A percentile compares a stretch with the other conserved stretches of the same genome.
These are phyloP conservation scores for Chlamydomonas sp. DNA, from an alignment of 139 green algal species.

Conservation along the genomic window DNA sequence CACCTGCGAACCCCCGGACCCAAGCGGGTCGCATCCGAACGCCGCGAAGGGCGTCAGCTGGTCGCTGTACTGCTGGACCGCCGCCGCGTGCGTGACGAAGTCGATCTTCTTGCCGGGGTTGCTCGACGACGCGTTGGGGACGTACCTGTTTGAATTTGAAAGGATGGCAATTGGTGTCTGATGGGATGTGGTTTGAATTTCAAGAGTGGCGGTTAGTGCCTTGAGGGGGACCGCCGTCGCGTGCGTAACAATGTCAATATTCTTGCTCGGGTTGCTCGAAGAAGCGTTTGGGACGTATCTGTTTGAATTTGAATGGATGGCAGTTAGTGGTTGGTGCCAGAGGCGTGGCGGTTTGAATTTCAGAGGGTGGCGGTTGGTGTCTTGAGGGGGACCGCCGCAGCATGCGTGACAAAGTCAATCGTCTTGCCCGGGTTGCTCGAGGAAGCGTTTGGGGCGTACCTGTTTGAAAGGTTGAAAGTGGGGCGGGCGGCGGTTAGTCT, in stretches of 20 bases:
- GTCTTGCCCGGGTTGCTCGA: constrained; percentile 48
- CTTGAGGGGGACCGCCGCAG: constrained; percentile 1
- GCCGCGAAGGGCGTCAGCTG: constrained; percentile 44
- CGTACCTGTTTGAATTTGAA: constrained; percentile 10
- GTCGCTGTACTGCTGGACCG: constrained; percentile 24
- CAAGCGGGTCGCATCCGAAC: constrained; percentile 22
- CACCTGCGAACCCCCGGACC: too few relatives aligned
- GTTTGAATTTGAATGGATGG: too few relatives aligned
- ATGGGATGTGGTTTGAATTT: too few relatives aligned
- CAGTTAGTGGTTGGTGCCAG: too few relatives aligned
- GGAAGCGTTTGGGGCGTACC: constrained; percentile 31
- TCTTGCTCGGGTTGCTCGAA: constrained; percentile 45
- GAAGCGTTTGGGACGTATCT: constrained; percentile 33
- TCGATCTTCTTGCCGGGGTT: constrained; percentile 64
- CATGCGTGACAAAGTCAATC: constrained; percentile 57
- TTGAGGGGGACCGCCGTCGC: too few relatives aligned
- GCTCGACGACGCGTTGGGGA: constrained; percentile 29
- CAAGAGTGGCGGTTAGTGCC: too few relatives aligned
- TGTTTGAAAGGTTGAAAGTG: too few relatives aligned
- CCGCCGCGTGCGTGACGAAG: constrained; percentile 38
- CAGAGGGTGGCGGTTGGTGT: too few relatives aligned
- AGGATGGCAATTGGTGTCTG: constrained; percentile 2
- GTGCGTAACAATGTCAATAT: constrained; percentile 59
- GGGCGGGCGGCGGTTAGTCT: constrained; percentile 1
- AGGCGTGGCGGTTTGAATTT: too few relatives aligned